These are phyloP conservation scores for Eucalyptus regnans DNA, from an alignment of 345 rosid species.

Conservation along the genomic window DNA sequence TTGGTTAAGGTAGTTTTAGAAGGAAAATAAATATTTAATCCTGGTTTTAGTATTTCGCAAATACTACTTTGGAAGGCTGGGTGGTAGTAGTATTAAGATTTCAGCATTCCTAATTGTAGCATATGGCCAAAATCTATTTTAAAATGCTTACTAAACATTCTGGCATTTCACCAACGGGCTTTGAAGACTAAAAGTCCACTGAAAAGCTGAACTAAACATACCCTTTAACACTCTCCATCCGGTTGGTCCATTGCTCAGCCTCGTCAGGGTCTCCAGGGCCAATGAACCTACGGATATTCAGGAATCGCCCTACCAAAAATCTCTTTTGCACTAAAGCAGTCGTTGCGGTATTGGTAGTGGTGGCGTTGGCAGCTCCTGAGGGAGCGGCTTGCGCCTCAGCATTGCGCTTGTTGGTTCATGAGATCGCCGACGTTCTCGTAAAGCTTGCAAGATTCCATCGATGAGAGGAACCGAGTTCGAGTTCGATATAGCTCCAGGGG, in stretches of 20 bases:
- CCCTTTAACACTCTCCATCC: background rate
- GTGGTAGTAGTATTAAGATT: no score
- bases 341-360: background rate
- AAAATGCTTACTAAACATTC: no score
- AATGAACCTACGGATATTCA: background rate
- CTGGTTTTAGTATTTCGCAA: accelerated
- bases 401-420: background rate
- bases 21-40: no score
- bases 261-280: background rate
- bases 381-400: background rate
- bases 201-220: accelerated
- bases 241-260: background rate
- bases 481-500: background rate
- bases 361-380: background rate
- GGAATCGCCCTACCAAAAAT: background rate
- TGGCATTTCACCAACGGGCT: no score
- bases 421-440: background rate
- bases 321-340: background rate
- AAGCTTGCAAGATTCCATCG: background rate
- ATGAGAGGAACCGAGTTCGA: background rate
- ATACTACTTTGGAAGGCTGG: no score
- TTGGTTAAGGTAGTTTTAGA: no score
- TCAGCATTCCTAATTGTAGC: no score
- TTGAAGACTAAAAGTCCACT: accelerated
- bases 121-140: no score